A percentile compares a stretch with the other conserved stretches of the same genome.
phyloP scores from a whole-genome alignment of 2,329 filamentous ascomycete genomes.

The Fusarium agapanthi region DNA sequence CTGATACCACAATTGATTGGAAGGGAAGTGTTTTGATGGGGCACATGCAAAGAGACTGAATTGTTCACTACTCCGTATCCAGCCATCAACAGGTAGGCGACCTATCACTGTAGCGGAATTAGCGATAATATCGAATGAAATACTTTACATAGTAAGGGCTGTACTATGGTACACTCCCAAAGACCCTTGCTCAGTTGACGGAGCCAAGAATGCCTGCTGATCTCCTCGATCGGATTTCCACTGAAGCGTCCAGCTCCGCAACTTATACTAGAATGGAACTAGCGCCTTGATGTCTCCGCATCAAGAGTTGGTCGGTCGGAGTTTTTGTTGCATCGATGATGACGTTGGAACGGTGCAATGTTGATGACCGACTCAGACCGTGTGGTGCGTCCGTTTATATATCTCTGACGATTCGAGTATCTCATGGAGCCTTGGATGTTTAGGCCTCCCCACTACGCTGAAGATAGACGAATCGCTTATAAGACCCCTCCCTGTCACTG shows the following conservation, averaged over 20 bases:
- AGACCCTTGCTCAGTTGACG: neutral
- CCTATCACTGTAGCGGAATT: conserved; percentile 39
- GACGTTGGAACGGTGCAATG: conserved; percentile 35
- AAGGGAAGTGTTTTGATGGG: conserved; percentile 4
- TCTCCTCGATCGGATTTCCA: neutral
- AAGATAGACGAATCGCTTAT: conserved; percentile 38
- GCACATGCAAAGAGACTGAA: conserved; percentile 9
- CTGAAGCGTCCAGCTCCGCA: conserved; percentile 11
- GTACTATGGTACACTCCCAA: neutral
- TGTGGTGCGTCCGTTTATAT: conserved; percentile 9
- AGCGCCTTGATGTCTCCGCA: conserved; percentile 5
- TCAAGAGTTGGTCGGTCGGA: conserved; percentile 13
- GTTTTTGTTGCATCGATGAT: conserved; percentile 23
- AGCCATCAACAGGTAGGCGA: conserved; percentile 3
- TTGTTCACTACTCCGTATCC: neutral
- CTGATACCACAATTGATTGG: conserved; percentile 10
- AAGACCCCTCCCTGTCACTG: conserved; percentile 27
- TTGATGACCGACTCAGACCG: conserved; percentile 26
- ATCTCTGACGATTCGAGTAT: conserved; percentile 32
- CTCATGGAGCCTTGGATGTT: neutral
- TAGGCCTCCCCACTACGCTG: conserved; percentile 22
- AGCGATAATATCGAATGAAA: conserved; percentile 37
- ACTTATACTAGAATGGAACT: conserved; percentile 26
- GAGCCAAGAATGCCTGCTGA: neutral
- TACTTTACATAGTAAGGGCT: neutral